Evolutionary conservation across 305 asterid genomes (phyloP).

Genomic region (Petunia hybrid): DNA sequence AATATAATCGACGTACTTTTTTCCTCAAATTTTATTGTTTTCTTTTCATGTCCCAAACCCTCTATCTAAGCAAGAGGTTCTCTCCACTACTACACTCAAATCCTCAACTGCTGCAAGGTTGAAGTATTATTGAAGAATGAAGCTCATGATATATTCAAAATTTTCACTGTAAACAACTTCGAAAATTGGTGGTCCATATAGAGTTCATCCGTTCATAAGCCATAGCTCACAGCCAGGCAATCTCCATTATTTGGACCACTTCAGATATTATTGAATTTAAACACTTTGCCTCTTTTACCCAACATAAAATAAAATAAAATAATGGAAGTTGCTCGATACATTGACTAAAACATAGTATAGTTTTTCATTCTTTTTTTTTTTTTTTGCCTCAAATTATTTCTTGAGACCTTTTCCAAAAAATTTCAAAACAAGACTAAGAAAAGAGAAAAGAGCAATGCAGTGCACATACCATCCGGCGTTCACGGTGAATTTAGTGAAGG

Average conservation of each 20-base stretch:
- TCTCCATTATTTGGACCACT: neutral
- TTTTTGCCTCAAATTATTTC: neutral
- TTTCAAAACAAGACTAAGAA: neutral
- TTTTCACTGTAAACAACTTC: neutral
- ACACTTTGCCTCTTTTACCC: neutral
- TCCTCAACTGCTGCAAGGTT: neutral
- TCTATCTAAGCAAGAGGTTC: no score
- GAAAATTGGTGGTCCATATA: neutral
- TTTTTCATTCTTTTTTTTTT: neutral
- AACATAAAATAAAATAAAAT: neutral
- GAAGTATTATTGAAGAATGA: neutral
- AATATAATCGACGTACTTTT: no score
- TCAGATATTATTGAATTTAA: neutral
- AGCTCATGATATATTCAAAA: neutral
- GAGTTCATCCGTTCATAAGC: neutral
- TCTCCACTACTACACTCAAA: no score
- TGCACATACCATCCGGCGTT: no score
- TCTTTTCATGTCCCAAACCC: no score
- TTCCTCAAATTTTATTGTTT: no score
- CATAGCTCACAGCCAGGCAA: neutral
- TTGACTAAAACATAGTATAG: neutral
- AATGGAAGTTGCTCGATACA: neutral
- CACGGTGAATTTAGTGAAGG: no score
- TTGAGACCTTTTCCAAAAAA: neutral
- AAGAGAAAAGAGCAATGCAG: no score